Evolutionary conservation across 305 asterid genomes (phyloP), one percentile per base, ranked within the genome.

Genomic region (Solanum chacoense): DNA sequence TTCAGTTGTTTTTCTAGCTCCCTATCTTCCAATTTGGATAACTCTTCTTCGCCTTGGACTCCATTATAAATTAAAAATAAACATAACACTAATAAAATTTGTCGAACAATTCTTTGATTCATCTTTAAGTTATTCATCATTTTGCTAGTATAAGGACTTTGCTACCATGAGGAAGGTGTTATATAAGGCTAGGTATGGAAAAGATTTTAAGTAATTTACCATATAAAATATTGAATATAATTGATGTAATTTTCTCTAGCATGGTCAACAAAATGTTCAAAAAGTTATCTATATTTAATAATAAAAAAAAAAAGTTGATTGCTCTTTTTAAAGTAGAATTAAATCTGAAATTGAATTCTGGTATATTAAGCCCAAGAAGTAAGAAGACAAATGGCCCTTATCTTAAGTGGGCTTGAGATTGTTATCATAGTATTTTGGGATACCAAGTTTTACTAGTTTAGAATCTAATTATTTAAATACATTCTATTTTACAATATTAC

Each of bases 401-500:
- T 0, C 24, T 22, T 22, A 63, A 4, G 72, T 8, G 72, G 73
- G 13, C 5, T 11, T 40, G 1, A 63, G 73, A 9, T 8, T 20
- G 69, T 59, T 1, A 59, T 59, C 26, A 20, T 20, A 59, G 69
- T 59, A 55, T 55, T 20, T 18, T 59, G 26, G 10, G 11, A 55
- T 55, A 55, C 11, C 0, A 0, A 55, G 0, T 10, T 9, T 63
- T 2, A 63, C 7, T 63, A 65, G 1, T 65, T 65, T 10, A 65
- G 1, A n/a, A 65, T 65, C 1, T 11, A n/a, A 24, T 24, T 11
- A 24, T 63, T 63, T 63, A 20, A 8, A 63, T 63, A 59, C 1
- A n/a, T 0, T 65, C 0, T n/a, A n/a, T 0, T 55, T 20, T 20
- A 0, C 0, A 8, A 59, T 59, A 59, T 59, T 59, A 59, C 5